These are phyloP conservation scores for Phytophthora nicotianae DNA, from an alignment of 352 stramenopile species.

Conservation along the genomic window DNA sequence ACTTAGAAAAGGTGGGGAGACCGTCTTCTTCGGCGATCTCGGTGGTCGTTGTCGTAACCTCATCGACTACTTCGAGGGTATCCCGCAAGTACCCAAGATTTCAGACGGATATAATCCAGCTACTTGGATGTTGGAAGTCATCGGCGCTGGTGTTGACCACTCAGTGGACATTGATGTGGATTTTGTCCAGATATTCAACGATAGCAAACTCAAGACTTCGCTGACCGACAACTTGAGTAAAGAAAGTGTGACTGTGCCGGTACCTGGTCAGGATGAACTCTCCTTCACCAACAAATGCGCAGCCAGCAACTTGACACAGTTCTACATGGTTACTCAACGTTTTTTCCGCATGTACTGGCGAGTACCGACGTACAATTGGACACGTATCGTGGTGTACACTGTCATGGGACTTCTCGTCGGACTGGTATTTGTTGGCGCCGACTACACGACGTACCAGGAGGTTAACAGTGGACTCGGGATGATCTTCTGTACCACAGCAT, in stretches of 20 bases:
- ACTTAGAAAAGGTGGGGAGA: constrained; percentile 57
- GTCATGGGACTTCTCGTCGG: constrained; percentile 67
- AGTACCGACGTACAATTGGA: constrained; percentile 76
- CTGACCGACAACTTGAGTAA: constrained; percentile 33
- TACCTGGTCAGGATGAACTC: constrained; percentile 19
- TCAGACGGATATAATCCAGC: constrained; percentile 54
- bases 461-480: constrained; percentile 62
- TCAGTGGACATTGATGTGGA: constrained; percentile 33
- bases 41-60: constrained; percentile 22
- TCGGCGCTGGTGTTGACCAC: constrained; percentile 48
- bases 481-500: constrained; percentile 81
- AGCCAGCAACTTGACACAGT: constrained; percentile 28
- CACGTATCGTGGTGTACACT: constrained; percentile 53
- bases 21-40: constrained; percentile 54
- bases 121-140: constrained; percentile 85
- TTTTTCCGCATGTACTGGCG: constrained; percentile 81
- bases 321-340: constrained; percentile 51
- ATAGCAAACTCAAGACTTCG: constrained; percentile 23
- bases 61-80: constrained; percentile 55
- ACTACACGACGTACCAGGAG: constrained; percentile 45
- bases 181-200: constrained; percentile 34
- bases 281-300: constrained; percentile 40
- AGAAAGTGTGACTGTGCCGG: constrained; percentile 25
- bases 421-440: constrained; percentile 41
- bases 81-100: constrained; percentile 48